These are phyloP conservation scores for Sclerotinia glacialis DNA, from an alignment of 2,329 filamentous ascomycete species.

Conservation along the genomic window DNA sequence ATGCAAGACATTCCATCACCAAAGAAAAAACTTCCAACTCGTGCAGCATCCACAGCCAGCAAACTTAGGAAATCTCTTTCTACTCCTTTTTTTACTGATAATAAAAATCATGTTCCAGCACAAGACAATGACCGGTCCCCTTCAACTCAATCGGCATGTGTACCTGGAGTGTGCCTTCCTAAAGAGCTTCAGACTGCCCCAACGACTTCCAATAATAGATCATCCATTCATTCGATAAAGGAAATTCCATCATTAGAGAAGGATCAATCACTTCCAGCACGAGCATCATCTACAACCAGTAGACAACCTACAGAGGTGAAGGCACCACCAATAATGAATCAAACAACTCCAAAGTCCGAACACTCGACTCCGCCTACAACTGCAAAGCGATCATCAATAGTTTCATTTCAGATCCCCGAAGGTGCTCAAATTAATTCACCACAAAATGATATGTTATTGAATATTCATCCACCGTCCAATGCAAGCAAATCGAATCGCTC, in stretches of 20 bases:
- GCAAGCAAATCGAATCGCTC: slow-evolving; percentile 6
- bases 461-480: neutral
- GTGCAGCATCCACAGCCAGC: slow-evolving; percentile 2
- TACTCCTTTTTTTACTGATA: neutral
- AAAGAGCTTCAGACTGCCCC: neutral
- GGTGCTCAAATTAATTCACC: neutral
- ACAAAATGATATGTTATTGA: neutral
- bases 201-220: neutral
- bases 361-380: neutral
- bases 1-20: neutral
- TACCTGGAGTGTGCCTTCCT: neutral
- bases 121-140: neutral
- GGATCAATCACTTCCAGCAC: neutral
- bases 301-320: neutral
- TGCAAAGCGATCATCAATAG: slow-evolving; percentile 10
- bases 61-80: slow-evolving; percentile 11
- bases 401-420: slow-evolving; percentile 14
- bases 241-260: neutral
- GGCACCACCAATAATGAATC: neutral
- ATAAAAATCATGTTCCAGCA: neutral
- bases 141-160: neutral
- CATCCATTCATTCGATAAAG: neutral
- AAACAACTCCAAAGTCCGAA: neutral
- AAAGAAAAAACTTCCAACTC: neutral
- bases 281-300: slow-evolving; percentile 4